A percentile compares a stretch with the other conserved stretches of the same genome.
These are phyloP conservation scores for Crithidia fasciculata DNA, from an alignment of 208 protist genomes.

Conservation along the genomic window DNA sequence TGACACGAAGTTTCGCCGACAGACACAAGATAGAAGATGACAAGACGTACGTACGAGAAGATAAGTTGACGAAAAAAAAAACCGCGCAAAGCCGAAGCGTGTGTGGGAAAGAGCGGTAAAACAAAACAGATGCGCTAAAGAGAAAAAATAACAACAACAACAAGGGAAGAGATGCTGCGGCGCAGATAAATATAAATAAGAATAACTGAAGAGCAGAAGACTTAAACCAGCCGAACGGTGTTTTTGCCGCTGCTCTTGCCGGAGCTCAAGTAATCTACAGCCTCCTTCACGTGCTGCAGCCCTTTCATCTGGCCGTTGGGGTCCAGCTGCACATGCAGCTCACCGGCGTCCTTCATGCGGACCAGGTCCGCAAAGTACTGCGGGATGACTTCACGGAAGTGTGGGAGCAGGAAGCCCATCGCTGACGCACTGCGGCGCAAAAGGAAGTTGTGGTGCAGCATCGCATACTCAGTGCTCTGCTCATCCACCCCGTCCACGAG, in stretches of 20 bases:
- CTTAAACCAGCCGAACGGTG: constrained; percentile 1
- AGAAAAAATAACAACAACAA: too few species aligned
- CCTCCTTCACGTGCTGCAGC: constrained; percentile 36
- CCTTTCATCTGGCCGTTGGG: constrained; percentile 15
- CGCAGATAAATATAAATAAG: neutral
- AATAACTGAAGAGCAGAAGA: neutral
- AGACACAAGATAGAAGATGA: too few species aligned
- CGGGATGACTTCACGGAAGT: constrained; percentile 30
- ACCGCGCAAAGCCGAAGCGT: too few species aligned
- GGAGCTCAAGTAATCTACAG: constrained; percentile 40
- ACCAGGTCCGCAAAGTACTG: constrained; percentile 34
- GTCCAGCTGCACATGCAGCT: constrained; percentile 27
- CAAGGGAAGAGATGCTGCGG: too few species aligned
- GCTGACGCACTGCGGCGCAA: constrained; percentile 30
- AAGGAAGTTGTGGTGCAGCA: constrained; percentile 20
- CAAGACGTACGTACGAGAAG: neutral
- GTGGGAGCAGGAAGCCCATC: constrained; percentile 39
- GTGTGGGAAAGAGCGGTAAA: neutral
- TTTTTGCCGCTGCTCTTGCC: constrained; percentile 47
- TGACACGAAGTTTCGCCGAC: too few species aligned
- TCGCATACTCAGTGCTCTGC: constrained; percentile 11
- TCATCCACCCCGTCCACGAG: constrained; percentile 4
- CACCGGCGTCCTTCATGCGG: constrained; percentile 21
- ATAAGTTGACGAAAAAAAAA: neutral
- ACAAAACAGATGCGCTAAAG: neutral